These are phyloP conservation scores for Scutellaria minor DNA, from an alignment of 257 asterid genomes.

Conservation along the genomic window DNA sequence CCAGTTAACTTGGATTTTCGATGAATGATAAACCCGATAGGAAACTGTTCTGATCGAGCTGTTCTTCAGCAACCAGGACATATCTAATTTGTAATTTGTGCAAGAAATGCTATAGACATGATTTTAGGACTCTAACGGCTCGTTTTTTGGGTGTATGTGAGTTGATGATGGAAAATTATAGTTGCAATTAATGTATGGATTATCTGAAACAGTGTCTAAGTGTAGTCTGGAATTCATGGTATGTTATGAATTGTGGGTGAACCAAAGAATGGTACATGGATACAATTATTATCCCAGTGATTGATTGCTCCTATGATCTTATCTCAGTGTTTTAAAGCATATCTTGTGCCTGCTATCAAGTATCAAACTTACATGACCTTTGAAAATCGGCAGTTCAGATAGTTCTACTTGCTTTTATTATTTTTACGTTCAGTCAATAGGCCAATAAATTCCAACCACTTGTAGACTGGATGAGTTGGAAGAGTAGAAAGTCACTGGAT, in stretches of 20 bases:
- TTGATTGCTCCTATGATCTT: conserved; percentile 7
- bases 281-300: not conserved
- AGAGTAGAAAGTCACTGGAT: not conserved
- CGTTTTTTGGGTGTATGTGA: not conserved
- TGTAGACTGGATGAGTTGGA: conserved; percentile 3
- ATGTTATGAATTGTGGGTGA: not conserved
- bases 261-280: not conserved
- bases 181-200: conserved; percentile 9
- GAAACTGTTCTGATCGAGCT: conserved; percentile 5
- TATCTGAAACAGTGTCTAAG: not conserved
- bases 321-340: not conserved
- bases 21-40: not conserved
- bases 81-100: not conserved
- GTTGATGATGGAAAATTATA: conserved; percentile 8
- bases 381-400: not conserved
- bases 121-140: not conserved
- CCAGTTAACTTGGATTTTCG: not conserved
- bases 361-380: not conserved
- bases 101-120: not conserved
- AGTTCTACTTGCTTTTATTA: not conserved
- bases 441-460: conserved; percentile 18
- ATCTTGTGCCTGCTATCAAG: not conserved
- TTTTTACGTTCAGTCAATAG: conserved; percentile 2
- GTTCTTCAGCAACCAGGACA: not conserved
- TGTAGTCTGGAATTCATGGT: not conserved